Evolutionary conservation across 2,329 filamentous ascomycete species (phyloP).

Genomic region (Phaeosphaeriaceae sp.): DNA sequence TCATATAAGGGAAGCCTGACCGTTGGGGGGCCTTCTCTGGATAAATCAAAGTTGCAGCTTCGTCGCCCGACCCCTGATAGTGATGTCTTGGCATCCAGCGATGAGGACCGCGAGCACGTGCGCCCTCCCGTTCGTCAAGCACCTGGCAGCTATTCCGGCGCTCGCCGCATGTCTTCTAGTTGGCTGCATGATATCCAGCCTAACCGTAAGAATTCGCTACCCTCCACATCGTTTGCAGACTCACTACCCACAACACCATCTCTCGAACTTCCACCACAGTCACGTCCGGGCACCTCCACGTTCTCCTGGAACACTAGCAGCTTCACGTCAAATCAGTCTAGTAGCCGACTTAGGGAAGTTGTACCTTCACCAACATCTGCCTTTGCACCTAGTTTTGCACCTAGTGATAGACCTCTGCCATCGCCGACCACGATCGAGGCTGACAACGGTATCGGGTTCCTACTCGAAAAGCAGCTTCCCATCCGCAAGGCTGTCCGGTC

Average conservation of each 20-base stretch:
- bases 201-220: slow-evolving; percentile 75
- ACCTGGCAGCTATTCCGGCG: slow-evolving; percentile 30
- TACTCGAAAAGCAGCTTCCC: slow-evolving; percentile 71
- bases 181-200: slow-evolving; percentile 84
- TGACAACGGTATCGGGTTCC: slow-evolving; percentile 55
- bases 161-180: slow-evolving; percentile 46
- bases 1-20: slow-evolving; percentile 39
- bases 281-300: slow-evolving; percentile 49
- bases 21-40: slow-evolving; percentile 48
- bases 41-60: slow-evolving; percentile 72
- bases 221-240: slow-evolving; percentile 70
- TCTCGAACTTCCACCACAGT: slow-evolving; percentile 61
- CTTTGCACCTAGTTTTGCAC: slow-evolving; percentile 23
- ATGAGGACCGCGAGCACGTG: slow-evolving; percentile 78
- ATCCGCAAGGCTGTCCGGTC: slow-evolving; percentile 93
- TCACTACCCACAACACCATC: slow-evolving; percentile 84
- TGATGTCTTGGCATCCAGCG: slow-evolving; percentile 89
- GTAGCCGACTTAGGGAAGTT: slow-evolving; percentile 40
- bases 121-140: slow-evolving; percentile 28
- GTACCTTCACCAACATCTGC: slow-evolving; percentile 44
- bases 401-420: slow-evolving; percentile 28
- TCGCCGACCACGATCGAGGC: slow-evolving; percentile 47
- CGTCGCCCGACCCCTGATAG: slow-evolving; percentile 91
- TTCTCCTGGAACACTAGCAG: slow-evolving; percentile 53
- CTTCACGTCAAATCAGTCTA: slow-evolving; percentile 32